These are phyloP conservation scores for Aplosporella prunicola DNA, from an alignment of 2,329 filamentous ascomycete genomes.

Conservation along the genomic window DNA sequence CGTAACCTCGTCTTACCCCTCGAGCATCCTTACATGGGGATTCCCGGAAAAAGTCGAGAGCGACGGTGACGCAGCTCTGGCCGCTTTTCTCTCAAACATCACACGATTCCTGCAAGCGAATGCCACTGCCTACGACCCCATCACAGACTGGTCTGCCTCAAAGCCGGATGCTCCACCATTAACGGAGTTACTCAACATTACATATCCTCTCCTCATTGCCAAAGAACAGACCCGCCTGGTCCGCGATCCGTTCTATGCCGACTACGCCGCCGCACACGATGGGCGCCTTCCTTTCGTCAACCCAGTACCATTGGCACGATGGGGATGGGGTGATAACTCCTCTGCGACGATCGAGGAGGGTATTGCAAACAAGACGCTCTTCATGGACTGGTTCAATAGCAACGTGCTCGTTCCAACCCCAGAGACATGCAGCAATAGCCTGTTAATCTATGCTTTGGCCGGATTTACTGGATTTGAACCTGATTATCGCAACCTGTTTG, in stretches of 20 bases:
- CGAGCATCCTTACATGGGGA: conserved; percentile 31
- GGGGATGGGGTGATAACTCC: conserved; percentile 37
- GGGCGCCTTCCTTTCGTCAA: conserved; percentile 42
- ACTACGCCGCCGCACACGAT: conserved; percentile 38
- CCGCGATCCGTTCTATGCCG: conserved; percentile 40
- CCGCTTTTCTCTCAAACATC: conserved; percentile 35
- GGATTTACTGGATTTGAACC: conserved; percentile 28
- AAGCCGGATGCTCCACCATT: conserved; percentile 25
- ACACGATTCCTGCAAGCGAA: conserved; percentile 34
- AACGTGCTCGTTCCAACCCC: conserved; percentile 35
- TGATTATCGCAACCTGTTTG: conserved; percentile 39
- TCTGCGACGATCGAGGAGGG: conserved; percentile 33
- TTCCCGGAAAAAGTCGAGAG: conserved; percentile 31
- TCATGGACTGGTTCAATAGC: conserved; percentile 40
- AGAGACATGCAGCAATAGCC: conserved; percentile 39
- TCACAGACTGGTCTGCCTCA: conserved; percentile 26
- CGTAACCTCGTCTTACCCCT: conserved; percentile 32
- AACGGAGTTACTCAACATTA: conserved; percentile 31
- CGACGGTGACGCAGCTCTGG: conserved; percentile 30
- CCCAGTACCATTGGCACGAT: conserved; percentile 39
- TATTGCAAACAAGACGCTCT: conserved; percentile 41
- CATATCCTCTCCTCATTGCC: conserved; percentile 39
- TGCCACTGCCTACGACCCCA: conserved; percentile 28
- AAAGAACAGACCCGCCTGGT: conserved; percentile 40
- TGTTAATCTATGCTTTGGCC: conserved; percentile 44